A percentile compares a stretch with the other conserved stretches of the same genome.
Evolutionary conservation across 768 basidiomycete genomes (phyloP).

Genomic region (Suillus subaureus): DNA sequence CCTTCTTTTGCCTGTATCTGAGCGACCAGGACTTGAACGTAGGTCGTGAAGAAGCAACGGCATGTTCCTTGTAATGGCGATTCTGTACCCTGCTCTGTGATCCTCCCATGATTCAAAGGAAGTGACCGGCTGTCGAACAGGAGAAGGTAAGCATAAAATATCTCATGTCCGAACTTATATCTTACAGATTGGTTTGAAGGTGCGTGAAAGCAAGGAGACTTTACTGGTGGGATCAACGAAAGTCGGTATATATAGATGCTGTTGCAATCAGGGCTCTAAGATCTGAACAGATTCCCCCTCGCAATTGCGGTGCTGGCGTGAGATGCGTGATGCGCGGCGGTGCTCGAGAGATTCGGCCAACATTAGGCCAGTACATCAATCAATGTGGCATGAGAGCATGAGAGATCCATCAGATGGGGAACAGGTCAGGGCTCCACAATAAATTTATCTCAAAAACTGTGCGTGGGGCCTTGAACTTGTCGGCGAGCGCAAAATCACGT

Average conservation of each 20-base stretch:
- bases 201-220: neutral
- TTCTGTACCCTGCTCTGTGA: conserved; percentile 14
- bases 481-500: neutral
- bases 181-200: neutral
- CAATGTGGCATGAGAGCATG: neutral
- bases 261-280: neutral
- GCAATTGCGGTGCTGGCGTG: neutral
- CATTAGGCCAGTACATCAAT: neutral
- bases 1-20: conserved; percentile 5
- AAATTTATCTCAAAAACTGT: neutral
- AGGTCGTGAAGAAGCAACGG: neutral
- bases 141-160: neutral
- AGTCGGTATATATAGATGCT: neutral
- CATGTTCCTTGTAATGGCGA: neutral
- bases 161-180: neutral
- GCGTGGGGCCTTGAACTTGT: neutral
- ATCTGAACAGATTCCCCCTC: neutral
- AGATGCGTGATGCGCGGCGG: neutral
- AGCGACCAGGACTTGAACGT: conserved; percentile 3
- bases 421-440: neutral
- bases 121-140: neutral
- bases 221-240: no score
- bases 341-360: neutral
- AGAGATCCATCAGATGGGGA: neutral
- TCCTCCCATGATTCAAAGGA: conserved; percentile 15